Conservation (phyloP, 352 stramenopile genomes). For the Hyaloperonospora brassicae region DNA sequence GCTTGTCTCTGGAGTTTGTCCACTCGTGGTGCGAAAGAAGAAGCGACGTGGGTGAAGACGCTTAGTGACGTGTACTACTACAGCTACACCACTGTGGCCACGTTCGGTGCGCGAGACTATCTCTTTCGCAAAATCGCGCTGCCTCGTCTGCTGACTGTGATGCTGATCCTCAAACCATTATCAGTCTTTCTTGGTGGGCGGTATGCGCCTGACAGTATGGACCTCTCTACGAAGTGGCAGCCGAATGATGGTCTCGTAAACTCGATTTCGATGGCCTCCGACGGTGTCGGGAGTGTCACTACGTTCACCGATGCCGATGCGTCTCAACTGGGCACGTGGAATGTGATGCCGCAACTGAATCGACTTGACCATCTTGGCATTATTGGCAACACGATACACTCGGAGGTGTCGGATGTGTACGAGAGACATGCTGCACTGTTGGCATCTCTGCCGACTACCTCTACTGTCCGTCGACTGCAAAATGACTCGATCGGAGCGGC, state of each 20-base stretch:
- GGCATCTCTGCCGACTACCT: constrained; percentile 17
- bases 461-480: constrained; percentile 10
- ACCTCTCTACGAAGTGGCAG: constrained; percentile 33
- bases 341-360: constrained; percentile 39
- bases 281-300: constrained; percentile 18
- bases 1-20: constrained; percentile 41
- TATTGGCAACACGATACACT: constrained; percentile 36
- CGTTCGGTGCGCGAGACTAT: constrained; percentile 25
- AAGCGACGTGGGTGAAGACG: constrained; percentile 44
- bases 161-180: constrained; percentile 30
- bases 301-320: constrained; percentile 25
- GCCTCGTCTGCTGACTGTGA: constrained; percentile 43
- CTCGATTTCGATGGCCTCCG: constrained; percentile 38
- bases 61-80: constrained; percentile 53
- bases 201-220: constrained; percentile 22
- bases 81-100: constrained; percentile 41
- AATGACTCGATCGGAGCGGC: constrained; percentile 20
- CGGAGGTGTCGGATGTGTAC: constrained; percentile 34
- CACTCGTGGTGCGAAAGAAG: constrained; percentile 36
- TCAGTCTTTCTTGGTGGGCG: constrained; percentile 34
- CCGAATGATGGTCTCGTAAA: constrained; percentile 40
- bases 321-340: constrained; percentile 41
- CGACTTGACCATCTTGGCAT: constrained; percentile 41
- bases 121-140: constrained; percentile 33
- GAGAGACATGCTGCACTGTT: constrained; percentile 25